A percentile compares a stretch with the other conserved stretches of the same genome.
Conservation (phyloP, 495 filamentous ascomycete species). For the Lineolata rhizophorae region DNA sequence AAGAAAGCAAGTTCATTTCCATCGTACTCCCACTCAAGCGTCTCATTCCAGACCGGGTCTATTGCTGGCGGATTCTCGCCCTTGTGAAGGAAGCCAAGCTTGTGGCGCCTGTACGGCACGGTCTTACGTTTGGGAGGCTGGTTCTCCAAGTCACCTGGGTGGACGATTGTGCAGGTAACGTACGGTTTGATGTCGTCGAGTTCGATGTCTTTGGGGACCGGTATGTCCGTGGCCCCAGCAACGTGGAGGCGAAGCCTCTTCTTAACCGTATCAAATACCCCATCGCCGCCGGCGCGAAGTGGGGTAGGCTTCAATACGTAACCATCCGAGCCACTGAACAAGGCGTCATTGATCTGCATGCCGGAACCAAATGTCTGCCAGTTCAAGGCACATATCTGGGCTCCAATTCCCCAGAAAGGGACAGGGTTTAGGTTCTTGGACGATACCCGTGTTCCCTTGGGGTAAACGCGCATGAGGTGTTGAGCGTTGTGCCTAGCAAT, state of each 20-base stretch:
- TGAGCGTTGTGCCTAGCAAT: conserved; percentile 52
- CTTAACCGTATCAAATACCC: conserved; percentile 14
- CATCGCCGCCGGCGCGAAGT: conserved; percentile 24
- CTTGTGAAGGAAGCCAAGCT: conserved; percentile 19
- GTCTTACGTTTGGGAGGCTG: conserved; percentile 28
- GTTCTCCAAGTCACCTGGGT: conserved; percentile 19
- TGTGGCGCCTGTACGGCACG: conserved; percentile 23
- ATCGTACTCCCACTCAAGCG: conserved; percentile 30
- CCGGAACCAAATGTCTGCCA: conserved; percentile 83
- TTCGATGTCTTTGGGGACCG: conserved; percentile 17
- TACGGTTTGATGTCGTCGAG: conserved; percentile 25
- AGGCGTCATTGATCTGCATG: conserved; percentile 88
- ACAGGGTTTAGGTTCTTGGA: conserved; percentile 74
- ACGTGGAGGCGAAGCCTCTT: conserved; percentile 23
- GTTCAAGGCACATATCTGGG: conserved; percentile 83
- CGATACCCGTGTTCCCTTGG: conserved; percentile 55
- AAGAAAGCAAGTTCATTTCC: conserved; percentile 31
- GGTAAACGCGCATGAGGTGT: conserved; percentile 76
- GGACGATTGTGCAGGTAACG: conserved; percentile 28
- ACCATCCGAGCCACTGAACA: conserved; percentile 64
- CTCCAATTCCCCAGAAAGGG: conserved; percentile 69
- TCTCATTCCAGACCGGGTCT: conserved; percentile 29
- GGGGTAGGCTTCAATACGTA: conserved; percentile 63
- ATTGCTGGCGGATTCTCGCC: conserved; percentile 23
- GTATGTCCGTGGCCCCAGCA: conserved; percentile 27